These are phyloP conservation scores for Pythium chondricola DNA, from an alignment of 352 stramenopile genomes.

Conservation along the genomic window DNA sequence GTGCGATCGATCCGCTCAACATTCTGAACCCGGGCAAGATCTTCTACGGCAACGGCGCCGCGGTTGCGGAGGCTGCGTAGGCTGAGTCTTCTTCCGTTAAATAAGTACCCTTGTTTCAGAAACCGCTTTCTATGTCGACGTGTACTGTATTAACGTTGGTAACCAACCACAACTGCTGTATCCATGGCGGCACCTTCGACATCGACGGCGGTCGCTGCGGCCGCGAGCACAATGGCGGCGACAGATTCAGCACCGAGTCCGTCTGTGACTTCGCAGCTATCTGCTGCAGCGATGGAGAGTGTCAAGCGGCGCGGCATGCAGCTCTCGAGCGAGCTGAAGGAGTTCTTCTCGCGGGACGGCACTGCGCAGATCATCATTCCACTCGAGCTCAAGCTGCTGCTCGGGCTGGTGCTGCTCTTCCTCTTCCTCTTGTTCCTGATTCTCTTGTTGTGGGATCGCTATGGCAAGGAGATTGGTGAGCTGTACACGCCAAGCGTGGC, in stretches of 20 bases:
- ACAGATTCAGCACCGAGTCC: neutral
- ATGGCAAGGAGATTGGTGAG: slow-evolving; percentile 77
- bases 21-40: slow-evolving; percentile 99
- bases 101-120: too few relatives aligned
- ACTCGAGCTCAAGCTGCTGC: slow-evolving; percentile 66
- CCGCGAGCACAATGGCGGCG: neutral
- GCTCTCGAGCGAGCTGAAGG: slow-evolving; percentile 10
- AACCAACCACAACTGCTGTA: too few relatives aligned
- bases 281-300: slow-evolving; percentile 17
- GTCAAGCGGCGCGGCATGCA: slow-evolving; percentile 18
- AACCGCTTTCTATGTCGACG: too few relatives aligned
- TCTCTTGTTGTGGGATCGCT: slow-evolving; percentile 74
- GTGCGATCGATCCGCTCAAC: slow-evolving; percentile 91
- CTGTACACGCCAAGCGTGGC: slow-evolving; percentile 54
- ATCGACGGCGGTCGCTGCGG: neutral
- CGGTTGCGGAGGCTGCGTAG: too few relatives aligned
- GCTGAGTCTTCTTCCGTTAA: too few relatives aligned
- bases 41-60: slow-evolving; percentile 54
- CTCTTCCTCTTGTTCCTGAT: slow-evolving; percentile 83
- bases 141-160: too few relatives aligned
- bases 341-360: slow-evolving; percentile 18
- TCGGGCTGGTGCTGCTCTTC: slow-evolving; percentile 53
- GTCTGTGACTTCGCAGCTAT: slow-evolving; percentile 3
- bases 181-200: too few relatives aligned
- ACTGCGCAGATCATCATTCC: slow-evolving; percentile 31